Conservation (phyloP, 345 rosid genomes). For the Passiflora organensis region DNA sequence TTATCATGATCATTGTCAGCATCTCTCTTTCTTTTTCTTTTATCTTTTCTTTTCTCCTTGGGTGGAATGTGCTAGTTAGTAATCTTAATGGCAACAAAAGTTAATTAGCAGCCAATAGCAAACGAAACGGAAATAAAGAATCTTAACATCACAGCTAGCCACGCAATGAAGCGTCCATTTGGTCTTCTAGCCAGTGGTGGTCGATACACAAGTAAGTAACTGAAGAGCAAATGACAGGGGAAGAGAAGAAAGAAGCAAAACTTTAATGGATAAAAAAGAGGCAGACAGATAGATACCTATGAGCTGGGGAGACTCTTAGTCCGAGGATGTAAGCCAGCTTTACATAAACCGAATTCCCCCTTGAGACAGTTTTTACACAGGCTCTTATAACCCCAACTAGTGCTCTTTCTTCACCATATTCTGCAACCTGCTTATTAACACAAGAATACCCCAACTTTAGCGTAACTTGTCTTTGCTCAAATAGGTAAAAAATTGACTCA, state of each 20-base stretch:
- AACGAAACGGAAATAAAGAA: neutral
- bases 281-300: conserved; percentile 34
- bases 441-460: neutral
- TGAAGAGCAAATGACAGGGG: no score
- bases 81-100: neutral
- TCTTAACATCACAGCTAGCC: no score
- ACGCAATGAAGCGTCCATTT: no score
- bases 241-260: no score
- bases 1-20: neutral
- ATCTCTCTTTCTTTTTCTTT: no score
- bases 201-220: no score
- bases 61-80: no score
- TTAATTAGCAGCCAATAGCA: neutral
- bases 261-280: no score
- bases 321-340: conserved; percentile 63
- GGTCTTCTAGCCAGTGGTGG: no score
- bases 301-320: conserved; percentile 59
- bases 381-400: conserved; percentile 67
- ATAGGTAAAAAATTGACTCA: neutral
- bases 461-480: neutral
- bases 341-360: conserved; percentile 37
- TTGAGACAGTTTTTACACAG: conserved; percentile 53
- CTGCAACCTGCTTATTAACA: conserved; percentile 47
- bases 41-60: no score
- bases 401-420: conserved; percentile 45